Conservation (phyloP, 192 early-diverging fungal genomes). For the Backusella psychrophila region DNA sequence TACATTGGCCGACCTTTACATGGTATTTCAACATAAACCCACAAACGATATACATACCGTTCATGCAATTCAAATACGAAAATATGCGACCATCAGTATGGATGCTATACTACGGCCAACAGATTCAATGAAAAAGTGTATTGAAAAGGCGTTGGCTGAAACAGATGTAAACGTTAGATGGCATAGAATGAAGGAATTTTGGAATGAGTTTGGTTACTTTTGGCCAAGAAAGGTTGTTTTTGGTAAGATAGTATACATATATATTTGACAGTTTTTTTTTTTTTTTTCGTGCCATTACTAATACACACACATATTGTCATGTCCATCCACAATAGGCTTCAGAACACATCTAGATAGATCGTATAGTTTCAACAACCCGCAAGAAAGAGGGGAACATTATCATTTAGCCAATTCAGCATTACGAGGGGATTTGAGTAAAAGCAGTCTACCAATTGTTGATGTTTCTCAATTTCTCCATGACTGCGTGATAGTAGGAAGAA, state of each 20-base stretch:
- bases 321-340: not conserved
- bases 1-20: not conserved
- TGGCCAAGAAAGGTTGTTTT: not conserved
- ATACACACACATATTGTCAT: not conserved
- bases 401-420: not conserved
- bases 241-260: not conserved
- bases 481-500: not conserved
- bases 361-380: not conserved
- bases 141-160: not conserved
- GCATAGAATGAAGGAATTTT: not conserved
- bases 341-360: not conserved
- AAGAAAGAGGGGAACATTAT: not conserved
- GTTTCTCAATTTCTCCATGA: not conserved
- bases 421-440: not conserved
- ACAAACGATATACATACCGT: not conserved
- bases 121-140: not conserved
- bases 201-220: not conserved
- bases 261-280: not conserved
- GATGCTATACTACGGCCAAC: not conserved
- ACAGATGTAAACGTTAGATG: not conserved
- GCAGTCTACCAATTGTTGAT: not conserved
- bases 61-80: not conserved
- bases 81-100: not conserved
- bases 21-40: not conserved
- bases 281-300: not conserved